These are phyloP conservation scores for Oemleria cerasiformis DNA, from an alignment of 306 rosid genomes.

Conservation along the genomic window DNA sequence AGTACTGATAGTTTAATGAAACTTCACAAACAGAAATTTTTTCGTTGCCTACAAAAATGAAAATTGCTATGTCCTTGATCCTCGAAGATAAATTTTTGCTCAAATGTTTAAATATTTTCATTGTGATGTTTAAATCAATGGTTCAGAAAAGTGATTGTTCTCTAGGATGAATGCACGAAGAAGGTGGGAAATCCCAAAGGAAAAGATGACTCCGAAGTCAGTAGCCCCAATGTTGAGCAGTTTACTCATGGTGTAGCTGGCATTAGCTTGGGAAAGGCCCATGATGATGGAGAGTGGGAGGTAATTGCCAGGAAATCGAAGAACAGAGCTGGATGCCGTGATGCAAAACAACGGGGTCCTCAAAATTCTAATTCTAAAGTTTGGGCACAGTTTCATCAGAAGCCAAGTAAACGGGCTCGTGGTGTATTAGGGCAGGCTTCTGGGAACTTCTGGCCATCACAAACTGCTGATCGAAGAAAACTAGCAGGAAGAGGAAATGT, in stretches of 20 bases:
- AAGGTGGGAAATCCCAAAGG: constrained; percentile 53
- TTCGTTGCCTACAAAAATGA: neutral
- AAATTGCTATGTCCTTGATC: neutral
- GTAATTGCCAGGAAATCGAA: constrained; percentile 52
- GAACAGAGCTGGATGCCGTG: constrained; percentile 61
- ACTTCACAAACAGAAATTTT: neutral
- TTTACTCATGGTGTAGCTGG: constrained; percentile 48
- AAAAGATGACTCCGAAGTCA: constrained; percentile 22
- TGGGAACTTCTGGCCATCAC: constrained; percentile 22
- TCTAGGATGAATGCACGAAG: constrained; percentile 45
- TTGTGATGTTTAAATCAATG: neutral
- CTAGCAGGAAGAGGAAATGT: constrained; percentile 54
- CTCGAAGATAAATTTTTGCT: neutral
- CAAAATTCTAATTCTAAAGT: neutral
- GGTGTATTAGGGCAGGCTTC: constrained; percentile 9
- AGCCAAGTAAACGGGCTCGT: neutral
- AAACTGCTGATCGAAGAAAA: constrained; percentile 37
- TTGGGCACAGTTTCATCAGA: constrained; percentile 9
- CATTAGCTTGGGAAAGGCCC: constrained; percentile 34
- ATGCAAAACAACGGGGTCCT: constrained; percentile 29
- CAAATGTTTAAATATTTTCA: neutral
- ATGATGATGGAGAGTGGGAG: constrained; percentile 69
- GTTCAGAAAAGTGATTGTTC: neutral
- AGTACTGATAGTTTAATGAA: neutral
- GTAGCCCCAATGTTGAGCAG: constrained; percentile 35